These are phyloP conservation scores for Colletotrichum chlorophyti DNA, from an alignment of 2,329 filamentous ascomycete genomes.

Conservation along the genomic window DNA sequence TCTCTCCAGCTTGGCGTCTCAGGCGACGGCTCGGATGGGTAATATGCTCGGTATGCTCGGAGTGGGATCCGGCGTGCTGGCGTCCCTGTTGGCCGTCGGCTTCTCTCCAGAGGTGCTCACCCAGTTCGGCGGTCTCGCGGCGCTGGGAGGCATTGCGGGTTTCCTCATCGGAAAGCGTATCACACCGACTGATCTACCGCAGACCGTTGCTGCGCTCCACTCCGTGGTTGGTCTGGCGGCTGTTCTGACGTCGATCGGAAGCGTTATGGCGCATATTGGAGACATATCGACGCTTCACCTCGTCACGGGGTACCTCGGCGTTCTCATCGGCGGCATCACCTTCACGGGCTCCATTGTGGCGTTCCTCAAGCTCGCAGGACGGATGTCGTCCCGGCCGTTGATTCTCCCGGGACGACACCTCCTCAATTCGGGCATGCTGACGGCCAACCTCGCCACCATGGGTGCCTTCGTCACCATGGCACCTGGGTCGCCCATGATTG, in stretches of 20 bases:
- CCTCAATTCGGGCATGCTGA: constrained; percentile 77
- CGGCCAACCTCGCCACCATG: constrained; percentile 82
- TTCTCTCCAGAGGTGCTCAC: constrained; percentile 80
- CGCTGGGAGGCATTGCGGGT: constrained; percentile 72
- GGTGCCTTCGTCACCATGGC: constrained; percentile 83
- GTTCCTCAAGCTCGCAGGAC: constrained; percentile 84
- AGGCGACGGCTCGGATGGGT: constrained; percentile 82
- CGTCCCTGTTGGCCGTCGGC: constrained; percentile 81
- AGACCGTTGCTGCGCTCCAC: constrained; percentile 88
- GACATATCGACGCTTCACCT: constrained; percentile 81
- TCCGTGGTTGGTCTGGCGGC: constrained; percentile 90
- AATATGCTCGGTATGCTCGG: constrained; percentile 88
- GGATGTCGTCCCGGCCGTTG: constrained; percentile 79
- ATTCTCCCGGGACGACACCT: constrained; percentile 76
- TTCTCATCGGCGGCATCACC: constrained; percentile 85
- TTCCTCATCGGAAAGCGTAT: constrained; percentile 84
- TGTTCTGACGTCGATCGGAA: constrained; percentile 87
- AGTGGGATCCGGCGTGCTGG: constrained; percentile 82
- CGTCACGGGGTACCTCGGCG: constrained; percentile 85
- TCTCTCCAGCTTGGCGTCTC: constrained; percentile 80
- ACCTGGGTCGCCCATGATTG: constrained; percentile 79
- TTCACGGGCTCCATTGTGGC: constrained; percentile 92
- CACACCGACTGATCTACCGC: constrained; percentile 85
- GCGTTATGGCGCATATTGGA: constrained; percentile 64
- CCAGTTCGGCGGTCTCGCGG: constrained; percentile 80